phyloP scores from a whole-genome alignment of 1,139 yeast species.

The Yamadazyma oceani region DNA sequence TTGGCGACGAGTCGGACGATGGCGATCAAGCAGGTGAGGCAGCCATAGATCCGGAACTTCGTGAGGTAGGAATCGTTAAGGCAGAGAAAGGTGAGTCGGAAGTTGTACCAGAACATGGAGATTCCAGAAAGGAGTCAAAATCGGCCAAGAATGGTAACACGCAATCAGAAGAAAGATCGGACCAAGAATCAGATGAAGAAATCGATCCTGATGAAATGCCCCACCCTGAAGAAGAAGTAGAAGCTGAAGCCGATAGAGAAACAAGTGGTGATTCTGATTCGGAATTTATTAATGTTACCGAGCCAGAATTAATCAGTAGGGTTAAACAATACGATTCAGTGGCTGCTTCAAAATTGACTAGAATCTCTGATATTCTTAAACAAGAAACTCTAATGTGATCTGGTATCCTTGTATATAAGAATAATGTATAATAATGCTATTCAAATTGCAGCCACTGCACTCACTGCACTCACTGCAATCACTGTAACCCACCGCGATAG shows the following conservation, averaged over 20 bases:
- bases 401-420: too few relatives aligned
- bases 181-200: conserved; percentile 23
- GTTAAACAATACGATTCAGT: conserved; percentile 34
- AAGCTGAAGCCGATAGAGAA: conserved; percentile 24
- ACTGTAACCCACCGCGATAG: too few relatives aligned
- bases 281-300: conserved; percentile 6
- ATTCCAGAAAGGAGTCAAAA: too few relatives aligned
- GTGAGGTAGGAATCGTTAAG: too few relatives aligned
- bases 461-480: too few relatives aligned
- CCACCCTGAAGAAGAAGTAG: conserved; percentile 29
- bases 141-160: too few relatives aligned
- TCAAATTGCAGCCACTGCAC: too few relatives aligned
- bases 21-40: background rate
- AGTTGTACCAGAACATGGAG: too few relatives aligned
- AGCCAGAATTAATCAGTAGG: conserved; percentile 26
- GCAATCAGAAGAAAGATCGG: conserved; percentile 5
- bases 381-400: conserved; percentile 34
- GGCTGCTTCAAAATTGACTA: conserved; percentile 37
- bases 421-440: too few relatives aligned
- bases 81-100: too few relatives aligned
- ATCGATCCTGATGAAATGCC: conserved; percentile 11
- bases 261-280: conserved; percentile 20
- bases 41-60: too few relatives aligned
- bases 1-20: conserved; percentile 24
- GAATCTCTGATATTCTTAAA: conserved; percentile 48